Conservation (phyloP, 768 basidiomycete species). For the Trametes cingulata region DNA sequence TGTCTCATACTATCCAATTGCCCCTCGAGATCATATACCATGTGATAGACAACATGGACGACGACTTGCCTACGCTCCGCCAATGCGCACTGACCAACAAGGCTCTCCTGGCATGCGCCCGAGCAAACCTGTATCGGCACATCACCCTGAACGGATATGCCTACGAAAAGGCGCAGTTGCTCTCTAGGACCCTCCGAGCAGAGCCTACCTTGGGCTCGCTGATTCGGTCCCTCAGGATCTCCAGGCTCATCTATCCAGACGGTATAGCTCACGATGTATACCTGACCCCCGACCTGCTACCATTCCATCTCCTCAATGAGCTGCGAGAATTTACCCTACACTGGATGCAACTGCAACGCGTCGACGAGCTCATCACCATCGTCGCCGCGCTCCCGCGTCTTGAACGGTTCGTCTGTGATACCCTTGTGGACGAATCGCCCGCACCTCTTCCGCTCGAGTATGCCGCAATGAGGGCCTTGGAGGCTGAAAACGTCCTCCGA, state of each 20-base stretch:
- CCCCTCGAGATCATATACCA: neutral
- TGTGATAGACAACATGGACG: neutral
- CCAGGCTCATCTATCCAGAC: neutral
- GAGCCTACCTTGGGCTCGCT: neutral
- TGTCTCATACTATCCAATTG: neutral
- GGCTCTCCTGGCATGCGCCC: neutral
- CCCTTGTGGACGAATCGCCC: neutral
- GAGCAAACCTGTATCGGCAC: neutral
- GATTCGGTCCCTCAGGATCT: neutral
- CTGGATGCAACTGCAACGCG: neutral
- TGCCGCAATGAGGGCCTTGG: too few species aligned
- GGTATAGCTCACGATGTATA: neutral
- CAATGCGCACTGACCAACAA: neutral
- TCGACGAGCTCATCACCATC: neutral
- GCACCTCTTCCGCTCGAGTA: neutral
- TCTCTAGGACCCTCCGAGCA: neutral
- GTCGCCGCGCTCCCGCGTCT: neutral
- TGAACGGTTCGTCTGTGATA: neutral
- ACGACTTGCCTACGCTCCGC: neutral
- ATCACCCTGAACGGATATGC: neutral
- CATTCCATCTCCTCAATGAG: neutral
- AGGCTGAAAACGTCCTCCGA: too few species aligned
- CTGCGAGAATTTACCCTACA: neutral
- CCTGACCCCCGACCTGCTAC: neutral
- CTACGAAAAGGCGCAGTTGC: neutral